These are phyloP conservation scores for Mucor piriformis DNA, from an alignment of 371 early-diverging fungal genomes.

Conservation along the genomic window DNA sequence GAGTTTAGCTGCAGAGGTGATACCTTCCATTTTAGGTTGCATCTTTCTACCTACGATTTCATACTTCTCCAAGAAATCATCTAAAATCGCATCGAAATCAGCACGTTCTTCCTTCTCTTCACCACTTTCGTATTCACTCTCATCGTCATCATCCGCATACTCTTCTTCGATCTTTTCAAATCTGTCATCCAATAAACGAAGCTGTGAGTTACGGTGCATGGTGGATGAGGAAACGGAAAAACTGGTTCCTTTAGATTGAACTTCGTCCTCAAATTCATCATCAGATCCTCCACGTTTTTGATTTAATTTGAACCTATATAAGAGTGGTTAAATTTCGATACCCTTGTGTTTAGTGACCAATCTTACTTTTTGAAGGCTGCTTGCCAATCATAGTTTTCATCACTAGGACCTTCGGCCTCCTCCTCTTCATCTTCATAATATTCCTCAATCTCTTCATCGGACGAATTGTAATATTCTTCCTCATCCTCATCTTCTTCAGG, in stretches of 20 bases:
- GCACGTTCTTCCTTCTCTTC: slow-evolving; percentile 53
- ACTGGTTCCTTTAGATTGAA: slow-evolving; percentile 52
- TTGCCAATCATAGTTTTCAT: slow-evolving; percentile 61
- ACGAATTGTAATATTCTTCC: slow-evolving; percentile 37
- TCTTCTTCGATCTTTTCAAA: slow-evolving; percentile 86
- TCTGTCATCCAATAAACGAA: slow-evolving; percentile 88
- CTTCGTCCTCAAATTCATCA: slow-evolving; percentile 49
- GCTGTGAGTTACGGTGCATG: slow-evolving; percentile 88
- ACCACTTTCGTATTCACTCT: slow-evolving; percentile 56
- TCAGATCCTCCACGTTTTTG: slow-evolving; percentile 43
- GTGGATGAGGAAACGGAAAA: slow-evolving; percentile 91
- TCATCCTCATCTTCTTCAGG: slow-evolving; percentile 48
- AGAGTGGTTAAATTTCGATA: not conserved
- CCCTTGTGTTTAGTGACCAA: too few species aligned
- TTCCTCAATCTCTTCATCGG: slow-evolving; percentile 52
- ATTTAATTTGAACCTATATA: slow-evolving; percentile 44
- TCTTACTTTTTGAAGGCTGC: slow-evolving; percentile 71
- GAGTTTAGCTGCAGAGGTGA: slow-evolving; percentile 62
- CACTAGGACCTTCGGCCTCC: slow-evolving; percentile 44
- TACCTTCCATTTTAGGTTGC: slow-evolving; percentile 70
- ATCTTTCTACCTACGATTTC: slow-evolving; percentile 79
- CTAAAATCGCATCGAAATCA: slow-evolving; percentile 76
- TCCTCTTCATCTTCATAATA: slow-evolving; percentile 53
- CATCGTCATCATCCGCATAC: slow-evolving; percentile 75
- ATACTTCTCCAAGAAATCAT: slow-evolving; percentile 88